These are phyloP conservation scores for Mucor saturninus DNA, from an alignment of 371 early-diverging fungal species.

Conservation along the genomic window DNA sequence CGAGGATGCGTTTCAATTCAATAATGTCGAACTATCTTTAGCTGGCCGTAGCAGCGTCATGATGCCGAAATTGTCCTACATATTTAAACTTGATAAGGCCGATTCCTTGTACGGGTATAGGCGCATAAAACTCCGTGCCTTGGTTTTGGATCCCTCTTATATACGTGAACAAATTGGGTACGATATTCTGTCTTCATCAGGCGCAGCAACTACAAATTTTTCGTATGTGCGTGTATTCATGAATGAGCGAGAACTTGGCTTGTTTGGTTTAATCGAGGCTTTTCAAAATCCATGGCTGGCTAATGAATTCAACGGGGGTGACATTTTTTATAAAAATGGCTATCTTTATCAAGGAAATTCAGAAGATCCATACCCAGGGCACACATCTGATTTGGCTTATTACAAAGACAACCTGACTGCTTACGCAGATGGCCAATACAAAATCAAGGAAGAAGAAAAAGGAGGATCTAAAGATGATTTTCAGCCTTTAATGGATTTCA, in stretches of 20 bases:
- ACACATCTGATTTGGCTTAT: slow-evolving; percentile 24
- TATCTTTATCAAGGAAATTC: slow-evolving; percentile 22
- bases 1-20: background rate
- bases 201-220: slow-evolving; percentile 44
- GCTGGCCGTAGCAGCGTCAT: slow-evolving; percentile 34
- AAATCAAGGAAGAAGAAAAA: slow-evolving; percentile 22
- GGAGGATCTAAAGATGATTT: background rate
- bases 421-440: slow-evolving; percentile 23
- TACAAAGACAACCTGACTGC: slow-evolving; percentile 7
- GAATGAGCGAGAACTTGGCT: slow-evolving; percentile 20
- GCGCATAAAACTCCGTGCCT: slow-evolving; percentile 55
- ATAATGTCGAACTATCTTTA: slow-evolving; percentile 26
- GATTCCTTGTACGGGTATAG: slow-evolving; percentile 42
- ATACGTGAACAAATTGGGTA: slow-evolving; percentile 50
- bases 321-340: slow-evolving; percentile 14
- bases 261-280: slow-evolving; percentile 30
- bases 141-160: slow-evolving; percentile 45
- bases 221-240: slow-evolving; percentile 42
- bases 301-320: slow-evolving; percentile 16
- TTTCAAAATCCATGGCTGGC: slow-evolving; percentile 30
- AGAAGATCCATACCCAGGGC: background rate
- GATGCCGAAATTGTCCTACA: slow-evolving; percentile 30
- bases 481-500: slow-evolving; percentile 23
- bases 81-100: slow-evolving; percentile 21
- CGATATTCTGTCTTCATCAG: slow-evolving; percentile 44